Evolutionary conservation across 176 grass and related monocot species (phyloP), one percentile per base, ranked within the genome.

Genomic region (Canna indica): DNA sequence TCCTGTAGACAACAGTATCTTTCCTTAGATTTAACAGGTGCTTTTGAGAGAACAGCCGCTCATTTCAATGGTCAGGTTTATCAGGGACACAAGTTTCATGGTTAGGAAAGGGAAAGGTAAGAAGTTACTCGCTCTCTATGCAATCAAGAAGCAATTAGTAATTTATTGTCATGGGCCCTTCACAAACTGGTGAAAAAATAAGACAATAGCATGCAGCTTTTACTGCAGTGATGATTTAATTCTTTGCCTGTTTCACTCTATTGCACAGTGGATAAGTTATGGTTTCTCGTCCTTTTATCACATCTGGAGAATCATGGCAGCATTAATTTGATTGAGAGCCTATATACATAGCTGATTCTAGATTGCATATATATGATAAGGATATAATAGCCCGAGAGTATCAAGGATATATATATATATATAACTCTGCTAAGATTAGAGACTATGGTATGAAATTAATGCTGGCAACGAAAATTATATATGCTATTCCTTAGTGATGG

Each of bases 111-210:
- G 44, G 15, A 48, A 63, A 65, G 60, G 42, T 50, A 4, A 20
- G 47, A 15, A 46, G 44, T n/a, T n/a, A n/a, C n/a, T n/a, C n/a
- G n/a, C n/a, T n/a, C n/a, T n/a, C n/a, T n/a, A n/a, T n/a, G n/a
- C n/a, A n/a, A n/a, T n/a, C n/a, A n/a, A n/a, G n/a, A n/a, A n/a
- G n/a, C n/a, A n/a, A n/a, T n/a, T 27, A 64, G 31, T 62, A 30
- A 44, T 44, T 44, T 8, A 44, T 44, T 10, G 41, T 5, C 13
- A 44, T 44, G 41, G 7, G 41, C 0, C 41, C 41, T 54, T n/a
- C 50, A 54, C 50, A 57, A 72, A 56, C 17, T 72, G 47, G 33
- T 36, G 52, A 57, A 72, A 38, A 35, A 11, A 44, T 10, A 58
- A 72, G 31, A 56, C 31, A 54, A 24, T 17, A 24, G 31, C 47